These are phyloP conservation scores for Asparagopsis taxiformis DNA, from an alignment of 31 red algal species.

Conservation along the genomic window DNA sequence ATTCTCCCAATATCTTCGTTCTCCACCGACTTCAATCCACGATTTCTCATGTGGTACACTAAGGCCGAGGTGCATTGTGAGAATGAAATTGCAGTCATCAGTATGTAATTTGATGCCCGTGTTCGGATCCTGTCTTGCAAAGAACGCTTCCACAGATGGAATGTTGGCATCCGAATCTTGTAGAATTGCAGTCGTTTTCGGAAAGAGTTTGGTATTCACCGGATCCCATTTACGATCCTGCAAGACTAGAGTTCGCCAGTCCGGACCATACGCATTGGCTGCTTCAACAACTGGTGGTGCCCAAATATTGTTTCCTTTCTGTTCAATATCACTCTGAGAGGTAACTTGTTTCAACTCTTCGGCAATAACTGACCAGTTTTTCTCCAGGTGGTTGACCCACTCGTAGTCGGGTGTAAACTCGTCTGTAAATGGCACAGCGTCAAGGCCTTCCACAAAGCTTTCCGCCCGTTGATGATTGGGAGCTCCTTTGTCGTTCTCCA, in stretches of 20 bases:
- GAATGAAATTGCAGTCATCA: slow-evolving; percentile 84
- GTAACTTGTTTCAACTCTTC: slow-evolving; percentile 35
- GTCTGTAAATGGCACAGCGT: slow-evolving; percentile 40
- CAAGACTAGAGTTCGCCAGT: slow-evolving; percentile 92
- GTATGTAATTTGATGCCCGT: slow-evolving; percentile 82
- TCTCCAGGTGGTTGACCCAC: slow-evolving; percentile 59
- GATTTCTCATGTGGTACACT: slow-evolving; percentile 35
- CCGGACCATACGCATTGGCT: slow-evolving; percentile 80
- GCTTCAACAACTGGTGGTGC: slow-evolving; percentile 70
- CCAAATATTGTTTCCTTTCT: slow-evolving; percentile 64
- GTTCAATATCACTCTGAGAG: slow-evolving; percentile 11
- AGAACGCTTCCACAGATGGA: slow-evolving; percentile 85
- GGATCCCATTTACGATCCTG: slow-evolving; percentile 86
- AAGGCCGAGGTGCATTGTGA: slow-evolving; percentile 79
- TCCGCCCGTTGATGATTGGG: slow-evolving; percentile 52
- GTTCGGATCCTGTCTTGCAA: slow-evolving; percentile 65
- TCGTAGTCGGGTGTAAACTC: slow-evolving; percentile 8
- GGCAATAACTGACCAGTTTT: slow-evolving; percentile 36
- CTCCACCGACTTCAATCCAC: slow-evolving; percentile 87
- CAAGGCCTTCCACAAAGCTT: slow-evolving; percentile 47
- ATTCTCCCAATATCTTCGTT: slow-evolving; percentile 78
- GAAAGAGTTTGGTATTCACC: slow-evolving; percentile 69
- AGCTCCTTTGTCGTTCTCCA: slow-evolving; percentile 30
- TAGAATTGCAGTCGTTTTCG: slow-evolving; percentile 58
- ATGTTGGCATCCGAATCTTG: slow-evolving; percentile 37